These are phyloP conservation scores for Glycine tomentella DNA, from an alignment of 306 rosid species.

Conservation along the genomic window DNA sequence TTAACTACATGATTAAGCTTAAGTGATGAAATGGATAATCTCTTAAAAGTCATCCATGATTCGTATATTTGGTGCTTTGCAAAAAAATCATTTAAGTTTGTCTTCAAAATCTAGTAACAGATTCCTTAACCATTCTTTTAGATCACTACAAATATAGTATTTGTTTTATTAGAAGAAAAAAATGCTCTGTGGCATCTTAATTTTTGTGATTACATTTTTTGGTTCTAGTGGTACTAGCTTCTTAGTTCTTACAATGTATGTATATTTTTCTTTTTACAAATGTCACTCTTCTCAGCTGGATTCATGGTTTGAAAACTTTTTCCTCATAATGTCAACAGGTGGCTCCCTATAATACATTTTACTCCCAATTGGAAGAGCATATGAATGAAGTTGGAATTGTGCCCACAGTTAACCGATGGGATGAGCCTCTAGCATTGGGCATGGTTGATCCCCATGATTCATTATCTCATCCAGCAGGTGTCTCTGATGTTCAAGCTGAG, in stretches of 20 bases:
- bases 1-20: too few relatives aligned
- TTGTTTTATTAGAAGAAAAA: not conserved
- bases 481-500: slow-evolving; percentile 90
- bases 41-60: too few relatives aligned
- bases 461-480: slow-evolving; percentile 98
- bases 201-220: slow-evolving; percentile 30
- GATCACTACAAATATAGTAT: not conserved
- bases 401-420: slow-evolving; percentile 82
- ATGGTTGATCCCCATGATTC: slow-evolving; percentile 98
- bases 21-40: too few relatives aligned
- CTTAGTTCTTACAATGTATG: not conserved
- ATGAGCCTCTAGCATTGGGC: slow-evolving; percentile 81
- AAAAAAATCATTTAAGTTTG: too few relatives aligned
- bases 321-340: slow-evolving; percentile 60
- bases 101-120: not conserved
- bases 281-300: slow-evolving; percentile 26
- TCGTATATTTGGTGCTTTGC: too few relatives aligned
- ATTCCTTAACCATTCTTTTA: slow-evolving; percentile 8
- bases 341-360: slow-evolving; percentile 96
- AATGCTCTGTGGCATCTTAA: slow-evolving; percentile 7
- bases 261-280: slow-evolving; percentile 13
- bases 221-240: slow-evolving; percentile 33
- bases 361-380: slow-evolving; percentile 86
- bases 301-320: slow-evolving; percentile 41
- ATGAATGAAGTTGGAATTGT: slow-evolving; percentile 85